Percentiles rank a stretch among this genome's conserved stretches.
phyloP scores from a whole-genome alignment of 176 grass and related monocot genomes.

The Panicum miliaceum region DNA sequence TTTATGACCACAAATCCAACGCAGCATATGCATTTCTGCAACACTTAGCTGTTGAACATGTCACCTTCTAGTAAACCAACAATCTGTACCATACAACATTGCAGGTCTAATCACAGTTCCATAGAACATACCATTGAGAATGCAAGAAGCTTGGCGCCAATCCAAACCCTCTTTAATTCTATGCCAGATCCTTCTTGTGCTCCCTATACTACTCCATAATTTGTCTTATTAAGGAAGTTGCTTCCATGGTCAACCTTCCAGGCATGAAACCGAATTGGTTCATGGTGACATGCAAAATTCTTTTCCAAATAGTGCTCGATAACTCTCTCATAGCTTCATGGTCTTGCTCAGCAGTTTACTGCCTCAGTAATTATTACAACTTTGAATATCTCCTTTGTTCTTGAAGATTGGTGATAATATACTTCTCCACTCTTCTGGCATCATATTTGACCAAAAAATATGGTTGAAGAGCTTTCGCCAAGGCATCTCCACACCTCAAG shows the following conservation, averaged over 20 bases:
- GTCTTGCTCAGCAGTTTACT: not conserved
- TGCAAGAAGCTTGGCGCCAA: not conserved
- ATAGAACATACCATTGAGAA: not conserved
- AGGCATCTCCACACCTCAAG: slow-evolving; percentile 2
- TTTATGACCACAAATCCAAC: not conserved
- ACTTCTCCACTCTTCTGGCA: not conserved
- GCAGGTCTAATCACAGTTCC: not conserved
- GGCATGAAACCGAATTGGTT: not conserved
- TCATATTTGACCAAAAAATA: not conserved
- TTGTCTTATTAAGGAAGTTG: not conserved
- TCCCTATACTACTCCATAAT: not conserved
- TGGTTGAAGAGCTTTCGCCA: not conserved
- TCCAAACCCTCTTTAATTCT: not conserved
- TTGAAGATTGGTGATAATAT: not conserved
- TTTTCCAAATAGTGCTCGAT: not conserved
- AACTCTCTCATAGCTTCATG: not conserved
- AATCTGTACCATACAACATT: not conserved
- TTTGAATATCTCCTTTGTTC: not conserved
- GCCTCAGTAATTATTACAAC: not conserved
- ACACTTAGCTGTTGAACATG: not conserved
- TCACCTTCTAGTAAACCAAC: not conserved
- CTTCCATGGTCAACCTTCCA: not conserved
- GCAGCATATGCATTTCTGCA: not conserved
- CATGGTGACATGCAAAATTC: not conserved
- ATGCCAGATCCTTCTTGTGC: not conserved